Base-by-base conservation (phyloP, 208 protist species). In the Crithidia bombi region DNA sequence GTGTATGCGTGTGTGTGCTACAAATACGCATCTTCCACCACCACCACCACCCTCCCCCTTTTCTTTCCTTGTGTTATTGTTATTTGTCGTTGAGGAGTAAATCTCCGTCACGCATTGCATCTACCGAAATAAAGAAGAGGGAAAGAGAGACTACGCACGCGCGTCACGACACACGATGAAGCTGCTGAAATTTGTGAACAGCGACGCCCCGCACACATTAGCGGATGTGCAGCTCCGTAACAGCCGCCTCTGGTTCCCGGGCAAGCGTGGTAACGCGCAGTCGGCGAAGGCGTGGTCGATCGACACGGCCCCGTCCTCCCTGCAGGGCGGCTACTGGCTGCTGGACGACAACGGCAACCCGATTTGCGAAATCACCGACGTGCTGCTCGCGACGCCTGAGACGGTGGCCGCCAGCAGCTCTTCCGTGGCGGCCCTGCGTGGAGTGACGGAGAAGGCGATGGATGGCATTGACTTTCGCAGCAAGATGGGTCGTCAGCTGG, bases 161-260 rank as follows among this genome's bases (percentile, higher is more conserved):
- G n/a, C n/a, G n/a, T n/a, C n/a, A n/a, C n/a, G n/a, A 49, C 17
- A 39, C 28, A 33, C 17, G 28, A 91, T 94, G 89, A 91, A 90
- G 65, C 70, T 94, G 10, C 47, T 94, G 17, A 91, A 91, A 56
- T 94, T 94, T 65, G 51, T 91, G 46, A 88, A 87, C 56, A 81
- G 85, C 75, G 89, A 94, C 62, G 85, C 85, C 15, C 89, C 89
- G 38, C 77, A 81, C 69, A 90, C 84, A 41, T 51, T 82, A 23
- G 65, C 73, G 6, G 75, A 67, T 54, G 75, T 71, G 17, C 65
- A 87, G 44, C 78, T 87, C n/a, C 79, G 61, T 21, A 55, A 69
- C 43, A 66, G 69, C 28, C 65, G 65, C 14, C 74, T 87, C n/a
- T 66, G 35, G 25, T 77, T 84, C 56, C 68, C 68, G 9, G 28